Evolutionary conservation across 2,329 filamentous ascomycete species (phyloP), one percentile per base, ranked within the genome.

Genomic region (Onygenales sp.): DNA sequence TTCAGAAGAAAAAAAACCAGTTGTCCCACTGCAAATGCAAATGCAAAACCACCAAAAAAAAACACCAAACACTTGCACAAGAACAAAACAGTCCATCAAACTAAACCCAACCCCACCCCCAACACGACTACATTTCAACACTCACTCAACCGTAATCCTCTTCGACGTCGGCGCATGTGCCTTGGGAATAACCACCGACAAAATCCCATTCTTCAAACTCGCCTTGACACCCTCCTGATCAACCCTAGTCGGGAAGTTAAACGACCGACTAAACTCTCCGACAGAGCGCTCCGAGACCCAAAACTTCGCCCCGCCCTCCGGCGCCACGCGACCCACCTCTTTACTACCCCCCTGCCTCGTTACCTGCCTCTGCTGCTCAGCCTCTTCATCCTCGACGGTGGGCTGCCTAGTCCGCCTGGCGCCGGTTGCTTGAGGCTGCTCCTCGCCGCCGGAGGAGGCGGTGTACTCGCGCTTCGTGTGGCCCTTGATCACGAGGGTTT

Each of bases 211-310:
- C 70, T 77, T 82, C 65, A 83, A 62, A 54, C 70, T 78, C 6
- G 80, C 80, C 64, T 75, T 80, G 57, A 83, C 80, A 17, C 64
- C 69, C 49, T 83, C 78, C 63, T 82, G 79, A 58, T 83, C 74
- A 32, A 83, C 74, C 17, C 76, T 69, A 1, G 70, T 68, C 1
- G 80, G 75, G 69, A 83, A 83, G 51, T 67, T 72, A 65, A 83
- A 83, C 5, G 69, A 70, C 52, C 80, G 73, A 53, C 78, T 73
- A 67, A 83, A 83, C 39, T 78, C 72, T 52, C 80, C 80, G 36
- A 80, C 67, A 0, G 73, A 76, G 57, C 80, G 78, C 65, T 83
- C 80, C 47, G 72, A 75, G 44, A 79, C 70, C 79, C 79, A 82
- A 67, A 78, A 82, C 60, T 74, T 60, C 49, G 49, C 32, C n/a